Evolutionary conservation across 352 stramenopile species (phyloP).

Genomic region (Saprolegnia parasitica): DNA sequence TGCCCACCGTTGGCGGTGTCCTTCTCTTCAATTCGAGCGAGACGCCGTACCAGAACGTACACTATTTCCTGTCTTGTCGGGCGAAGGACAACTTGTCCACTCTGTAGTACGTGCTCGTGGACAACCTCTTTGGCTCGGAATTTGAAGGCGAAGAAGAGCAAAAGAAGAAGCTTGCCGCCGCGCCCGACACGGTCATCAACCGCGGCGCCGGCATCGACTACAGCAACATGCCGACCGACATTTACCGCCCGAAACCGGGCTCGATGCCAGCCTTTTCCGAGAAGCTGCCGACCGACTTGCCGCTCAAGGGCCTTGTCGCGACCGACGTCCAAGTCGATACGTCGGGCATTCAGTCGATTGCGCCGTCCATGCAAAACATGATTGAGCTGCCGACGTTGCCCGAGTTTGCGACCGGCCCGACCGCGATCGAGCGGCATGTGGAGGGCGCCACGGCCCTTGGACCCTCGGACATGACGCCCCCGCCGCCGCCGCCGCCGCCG

Average conservation of each 20-base stretch:
- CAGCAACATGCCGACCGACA: constrained; percentile 15
- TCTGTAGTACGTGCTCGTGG: constrained; percentile 78
- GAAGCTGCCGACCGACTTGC: background rate
- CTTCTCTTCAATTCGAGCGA: constrained; percentile 85
- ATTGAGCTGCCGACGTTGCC: constrained; percentile 60
- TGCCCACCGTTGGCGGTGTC: constrained; percentile 73
- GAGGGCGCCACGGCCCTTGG: constrained; percentile 50
- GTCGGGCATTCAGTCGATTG: constrained; percentile 54
- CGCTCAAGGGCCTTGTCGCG: constrained; percentile 29
- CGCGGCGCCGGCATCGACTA: constrained; percentile 46
- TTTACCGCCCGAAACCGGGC: constrained; percentile 6
- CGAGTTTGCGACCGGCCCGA: constrained; percentile 60
- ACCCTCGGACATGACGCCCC: constrained; percentile 54
- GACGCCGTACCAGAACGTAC: constrained; percentile 84
- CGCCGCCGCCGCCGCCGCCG: constrained; percentile 35
- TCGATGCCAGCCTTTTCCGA: background rate
- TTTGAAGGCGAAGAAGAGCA: constrained; percentile 86
- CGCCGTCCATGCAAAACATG: constrained; percentile 68
- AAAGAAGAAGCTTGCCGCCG: constrained; percentile 71
- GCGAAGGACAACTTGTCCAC: background rate
- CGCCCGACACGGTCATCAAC: constrained; percentile 72
- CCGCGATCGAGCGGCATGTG: constrained; percentile 54
- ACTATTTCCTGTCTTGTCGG: background rate
- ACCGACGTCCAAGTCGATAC: constrained; percentile 33
- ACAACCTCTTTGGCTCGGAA: constrained; percentile 80